These are phyloP conservation scores for Cerioporus squamosus DNA, from an alignment of 1,284 basidiomycete genomes.

Conservation along the genomic window DNA sequence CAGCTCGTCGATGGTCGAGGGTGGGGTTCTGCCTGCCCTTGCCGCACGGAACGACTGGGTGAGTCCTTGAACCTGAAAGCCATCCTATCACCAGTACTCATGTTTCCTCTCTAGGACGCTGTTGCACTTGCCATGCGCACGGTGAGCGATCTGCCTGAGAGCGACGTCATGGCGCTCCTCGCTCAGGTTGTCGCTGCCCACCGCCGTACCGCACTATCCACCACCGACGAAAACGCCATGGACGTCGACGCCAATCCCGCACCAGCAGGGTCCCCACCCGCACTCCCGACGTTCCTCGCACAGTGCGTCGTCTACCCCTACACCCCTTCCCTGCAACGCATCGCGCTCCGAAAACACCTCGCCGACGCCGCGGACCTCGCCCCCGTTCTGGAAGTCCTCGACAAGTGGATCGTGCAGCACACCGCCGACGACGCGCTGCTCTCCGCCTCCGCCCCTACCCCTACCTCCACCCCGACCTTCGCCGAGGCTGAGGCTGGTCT, in stretches of 20 bases:
- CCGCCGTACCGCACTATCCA: slow-evolving; percentile 25
- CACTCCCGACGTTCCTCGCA: slow-evolving; percentile 55
- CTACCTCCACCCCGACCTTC: background rate
- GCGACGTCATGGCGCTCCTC: slow-evolving; percentile 58
- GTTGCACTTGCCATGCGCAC: slow-evolving; percentile 53
- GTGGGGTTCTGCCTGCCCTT: slow-evolving; percentile 57
- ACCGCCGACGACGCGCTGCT: slow-evolving; percentile 32
- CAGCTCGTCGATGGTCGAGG: slow-evolving; percentile 61
- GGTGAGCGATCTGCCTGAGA: slow-evolving; percentile 66
- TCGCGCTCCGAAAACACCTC: slow-evolving; percentile 59
- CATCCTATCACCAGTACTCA: too few relatives aligned
- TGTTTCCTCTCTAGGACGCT: slow-evolving; percentile 46
- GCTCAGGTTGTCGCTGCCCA: slow-evolving; percentile 44
- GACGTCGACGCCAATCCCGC: slow-evolving; percentile 51
- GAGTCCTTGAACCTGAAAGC: slow-evolving; percentile 24
- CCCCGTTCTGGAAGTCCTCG: slow-evolving; percentile 52
- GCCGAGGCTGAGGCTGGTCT: slow-evolving; percentile 4
- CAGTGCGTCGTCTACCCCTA: slow-evolving; percentile 56
- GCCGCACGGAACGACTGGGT: slow-evolving; percentile 69
- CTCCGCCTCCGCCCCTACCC: slow-evolving; percentile 9
- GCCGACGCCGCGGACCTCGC: slow-evolving; percentile 57
- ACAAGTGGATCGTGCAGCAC: slow-evolving; percentile 55
- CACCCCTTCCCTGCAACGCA: slow-evolving; percentile 53
- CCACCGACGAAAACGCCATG: slow-evolving; percentile 49
- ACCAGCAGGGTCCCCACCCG: slow-evolving; percentile 33